Percentiles rank a stretch among this genome's conserved stretches.
Evolutionary conservation across 106 monocot species (phyloP).

Genomic region (Platanthera guangdongensis): DNA sequence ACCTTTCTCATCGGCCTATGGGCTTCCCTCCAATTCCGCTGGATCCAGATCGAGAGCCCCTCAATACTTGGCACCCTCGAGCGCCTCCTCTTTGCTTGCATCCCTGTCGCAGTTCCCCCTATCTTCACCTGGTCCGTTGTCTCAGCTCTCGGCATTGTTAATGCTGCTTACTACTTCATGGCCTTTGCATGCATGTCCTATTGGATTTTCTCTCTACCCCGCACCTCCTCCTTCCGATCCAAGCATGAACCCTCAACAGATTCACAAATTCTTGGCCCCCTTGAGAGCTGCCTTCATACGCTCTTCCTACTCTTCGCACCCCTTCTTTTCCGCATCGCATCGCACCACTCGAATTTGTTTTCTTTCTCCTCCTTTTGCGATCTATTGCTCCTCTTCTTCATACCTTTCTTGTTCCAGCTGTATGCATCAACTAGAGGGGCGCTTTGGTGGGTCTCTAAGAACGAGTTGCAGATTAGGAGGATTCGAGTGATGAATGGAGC

Average conservation of each 20-base stretch:
- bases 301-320: constrained; percentile 79
- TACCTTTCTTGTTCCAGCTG: constrained; percentile 84
- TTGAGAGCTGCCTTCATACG: constrained; percentile 81
- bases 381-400: constrained; percentile 72
- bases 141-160: constrained; percentile 64
- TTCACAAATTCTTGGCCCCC: constrained; percentile 53
- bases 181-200: constrained; percentile 64
- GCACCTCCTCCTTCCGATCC: constrained; percentile 44
- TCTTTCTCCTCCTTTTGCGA: constrained; percentile 49
- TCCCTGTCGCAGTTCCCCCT: constrained; percentile 58
- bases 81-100: constrained; percentile 74
- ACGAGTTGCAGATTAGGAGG: constrained; percentile 38
- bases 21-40: constrained; percentile 79
- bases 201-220: constrained; percentile 82
- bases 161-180: constrained; percentile 60
- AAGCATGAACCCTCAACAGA: constrained; percentile 33
- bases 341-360: constrained; percentile 61
- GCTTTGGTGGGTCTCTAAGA: constrained; percentile 86
- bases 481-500: constrained; percentile 83
- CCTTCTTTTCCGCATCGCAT: constrained; percentile 48
- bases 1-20: constrained; percentile 80
- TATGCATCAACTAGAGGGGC: constrained; percentile 84
- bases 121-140: constrained; percentile 78
- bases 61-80: constrained; percentile 57
- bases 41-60: constrained; percentile 81